Base-by-base conservation (phyloP, 495 filamentous ascomycete genomes). In the Trypethelium eluteriae region DNA sequence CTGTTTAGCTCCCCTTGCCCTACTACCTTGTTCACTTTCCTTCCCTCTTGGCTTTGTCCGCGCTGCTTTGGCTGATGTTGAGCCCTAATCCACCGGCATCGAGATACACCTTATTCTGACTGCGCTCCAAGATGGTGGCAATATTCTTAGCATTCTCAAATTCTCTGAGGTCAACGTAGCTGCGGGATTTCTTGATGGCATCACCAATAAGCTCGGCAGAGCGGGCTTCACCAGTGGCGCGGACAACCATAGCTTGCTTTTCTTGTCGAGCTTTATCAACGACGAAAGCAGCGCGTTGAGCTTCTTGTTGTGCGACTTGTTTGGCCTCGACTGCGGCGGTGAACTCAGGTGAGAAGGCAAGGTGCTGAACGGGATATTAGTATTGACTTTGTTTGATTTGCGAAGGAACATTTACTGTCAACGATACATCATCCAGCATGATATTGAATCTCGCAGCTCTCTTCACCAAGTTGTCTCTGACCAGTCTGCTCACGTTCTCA, bases 231-330 rank as follows among this genome's bases (percentile, higher is more conserved):
- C 94, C 94, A 85, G 98, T 95, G 14, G 94, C 94, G 77, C 92
- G 90, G 72, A 98, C 94, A 71, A 98, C 93, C 81, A 91, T 96
- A 67, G 94, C 94, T 81, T 98, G 95, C 83, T 98, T 98, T 84
- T 98, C 94, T 78, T 98, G 94, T 68, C 94, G 89, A 44, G 94
- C 94, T 81, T 98, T 98, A 84, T 98, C 94, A 70, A 98, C 94
- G 47, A 98, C 82, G 83, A 98, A 98, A 50, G 94, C 94, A 38
- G 94, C 94, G 66, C 93, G 88, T 77, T 98, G 94, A 25, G 94
- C 94, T 75, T 98, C 94, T 82, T 98, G 94, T 74, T 98, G 94
- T 16, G 94, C 94, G 65, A 98, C 94, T 80, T 98, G 94, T 82
- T 98, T 98, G 69, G 94, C 93, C 81, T 98, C 94, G 68, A 98